phyloP scores from a whole-genome alignment of 305 asterid genomes.

The Plantago lanceolata region DNA sequence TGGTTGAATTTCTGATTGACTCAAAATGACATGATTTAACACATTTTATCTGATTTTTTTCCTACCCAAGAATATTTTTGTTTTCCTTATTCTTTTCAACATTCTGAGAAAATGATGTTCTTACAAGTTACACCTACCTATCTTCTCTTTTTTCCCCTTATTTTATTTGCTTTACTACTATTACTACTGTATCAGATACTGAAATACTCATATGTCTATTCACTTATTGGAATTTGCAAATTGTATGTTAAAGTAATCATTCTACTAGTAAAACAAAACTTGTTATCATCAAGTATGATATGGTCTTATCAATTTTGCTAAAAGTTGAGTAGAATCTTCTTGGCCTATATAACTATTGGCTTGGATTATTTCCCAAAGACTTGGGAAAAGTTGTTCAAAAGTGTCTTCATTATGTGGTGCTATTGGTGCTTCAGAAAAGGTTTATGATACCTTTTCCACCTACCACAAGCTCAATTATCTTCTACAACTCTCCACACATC shows the following conservation, averaged over 20 bases:
- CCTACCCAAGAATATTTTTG: neutral
- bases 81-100: neutral
- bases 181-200: too few relatives aligned
- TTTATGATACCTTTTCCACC: neutral
- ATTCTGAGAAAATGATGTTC: too few relatives aligned
- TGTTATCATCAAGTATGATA: neutral
- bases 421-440: neutral
- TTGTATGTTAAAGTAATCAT: too few relatives aligned
- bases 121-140: too few relatives aligned
- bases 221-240: too few relatives aligned
- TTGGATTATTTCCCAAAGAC: neutral
- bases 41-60: neutral
- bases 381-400: neutral
- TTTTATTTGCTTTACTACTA: too few relatives aligned
- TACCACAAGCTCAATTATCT: neutral
- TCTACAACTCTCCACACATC: neutral
- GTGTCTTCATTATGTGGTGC: constrained; percentile 3
- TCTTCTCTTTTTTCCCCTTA: too few relatives aligned
- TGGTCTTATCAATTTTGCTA: neutral
- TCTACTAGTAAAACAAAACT: too few relatives aligned
- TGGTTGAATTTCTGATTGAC: constrained; percentile 30
- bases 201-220: too few relatives aligned
- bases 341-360: neutral
- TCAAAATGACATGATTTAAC: neutral
- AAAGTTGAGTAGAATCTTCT: neutral